These are phyloP conservation scores for Cyclocybe cylindracea DNA, from an alignment of 768 basidiomycete genomes.

Conservation along the genomic window DNA sequence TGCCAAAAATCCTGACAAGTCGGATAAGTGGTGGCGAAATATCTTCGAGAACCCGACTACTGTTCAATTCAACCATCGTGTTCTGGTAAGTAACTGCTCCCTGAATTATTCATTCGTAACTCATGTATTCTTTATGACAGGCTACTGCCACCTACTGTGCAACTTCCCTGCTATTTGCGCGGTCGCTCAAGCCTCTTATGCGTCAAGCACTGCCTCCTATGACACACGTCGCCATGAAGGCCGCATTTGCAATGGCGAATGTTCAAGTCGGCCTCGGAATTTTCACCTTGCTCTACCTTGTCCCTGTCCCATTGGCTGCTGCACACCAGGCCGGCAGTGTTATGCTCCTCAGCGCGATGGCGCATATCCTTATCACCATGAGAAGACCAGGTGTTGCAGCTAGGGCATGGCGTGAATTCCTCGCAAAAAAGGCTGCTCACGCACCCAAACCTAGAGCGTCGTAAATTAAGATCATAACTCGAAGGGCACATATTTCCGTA, in stretches of 20 bases:
- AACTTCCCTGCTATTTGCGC: slow-evolving; percentile 62
- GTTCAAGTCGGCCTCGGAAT: slow-evolving; percentile 71
- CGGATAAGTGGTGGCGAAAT: slow-evolving; percentile 94
- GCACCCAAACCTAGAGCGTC: neutral
- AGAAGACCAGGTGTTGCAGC: slow-evolving; percentile 71
- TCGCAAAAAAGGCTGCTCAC: neutral
- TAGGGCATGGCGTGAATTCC: slow-evolving; percentile 48
- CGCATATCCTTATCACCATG: slow-evolving; percentile 73
- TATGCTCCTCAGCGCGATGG: slow-evolving; percentile 77
- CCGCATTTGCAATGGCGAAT: slow-evolving; percentile 79
- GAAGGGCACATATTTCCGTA: no score
- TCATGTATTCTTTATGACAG: slow-evolving; percentile 36
- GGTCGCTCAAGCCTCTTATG: slow-evolving; percentile 55
- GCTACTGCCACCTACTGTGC: slow-evolving; percentile 83
- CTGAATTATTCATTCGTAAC: neutral
- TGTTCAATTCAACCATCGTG: slow-evolving; percentile 94
- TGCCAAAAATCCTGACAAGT: slow-evolving; percentile 64
- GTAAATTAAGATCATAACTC: no score
- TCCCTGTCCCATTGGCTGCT: slow-evolving; percentile 90
- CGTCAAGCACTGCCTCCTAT: slow-evolving; percentile 67
- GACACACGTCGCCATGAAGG: slow-evolving; percentile 50
- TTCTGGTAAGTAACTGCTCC: slow-evolving; percentile 61
- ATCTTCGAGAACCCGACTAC: slow-evolving; percentile 97
- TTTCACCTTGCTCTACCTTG: slow-evolving; percentile 86
- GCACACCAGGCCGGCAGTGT: slow-evolving; percentile 96